These are phyloP conservation scores for Penicillium diatomitis DNA, from an alignment of 495 filamentous ascomycete species.

Conservation along the genomic window DNA sequence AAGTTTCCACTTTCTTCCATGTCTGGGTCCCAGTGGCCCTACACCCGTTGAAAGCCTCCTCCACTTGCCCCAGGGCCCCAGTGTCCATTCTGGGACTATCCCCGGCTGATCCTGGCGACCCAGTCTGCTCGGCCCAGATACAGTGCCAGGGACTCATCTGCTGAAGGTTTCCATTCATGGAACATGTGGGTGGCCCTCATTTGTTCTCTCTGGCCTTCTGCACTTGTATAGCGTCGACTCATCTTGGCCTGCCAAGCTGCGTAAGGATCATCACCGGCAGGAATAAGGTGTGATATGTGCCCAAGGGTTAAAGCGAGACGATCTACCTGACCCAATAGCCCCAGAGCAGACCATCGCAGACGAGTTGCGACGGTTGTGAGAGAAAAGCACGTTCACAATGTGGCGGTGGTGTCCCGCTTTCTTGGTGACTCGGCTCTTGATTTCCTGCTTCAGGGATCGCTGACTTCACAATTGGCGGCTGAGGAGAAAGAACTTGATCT, in stretches of 20 bases:
- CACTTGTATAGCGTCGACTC: background rate
- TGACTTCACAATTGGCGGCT: background rate
- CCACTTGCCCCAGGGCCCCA: background rate
- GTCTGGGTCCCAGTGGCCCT: background rate
- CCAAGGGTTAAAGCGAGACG: too few relatives aligned
- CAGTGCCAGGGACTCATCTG: background rate
- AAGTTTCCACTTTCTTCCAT: background rate
- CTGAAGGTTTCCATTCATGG: background rate
- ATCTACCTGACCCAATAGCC: too few relatives aligned
- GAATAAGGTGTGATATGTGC: background rate
- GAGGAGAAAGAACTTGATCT: background rate
- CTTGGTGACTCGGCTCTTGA: background rate
- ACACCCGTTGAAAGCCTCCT: background rate
- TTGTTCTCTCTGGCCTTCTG: too few relatives aligned
- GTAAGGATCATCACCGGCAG: slow-evolving; percentile 14
- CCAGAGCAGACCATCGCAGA: too few relatives aligned
- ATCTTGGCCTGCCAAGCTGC: slow-evolving; percentile 6
- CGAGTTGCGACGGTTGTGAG: too few relatives aligned
- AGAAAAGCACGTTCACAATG: background rate
- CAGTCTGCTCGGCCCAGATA: slow-evolving; percentile 8
- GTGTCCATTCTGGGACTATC: slow-evolving; percentile 7
- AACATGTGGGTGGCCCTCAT: slow-evolving; percentile 6
- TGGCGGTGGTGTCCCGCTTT: slow-evolving; percentile 1
- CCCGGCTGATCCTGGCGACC: slow-evolving; percentile 11
- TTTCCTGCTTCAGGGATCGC: background rate